phyloP scores from a whole-genome alignment of 1,284 basidiomycete genomes.

The Rhodotorula glutinis region DNA sequence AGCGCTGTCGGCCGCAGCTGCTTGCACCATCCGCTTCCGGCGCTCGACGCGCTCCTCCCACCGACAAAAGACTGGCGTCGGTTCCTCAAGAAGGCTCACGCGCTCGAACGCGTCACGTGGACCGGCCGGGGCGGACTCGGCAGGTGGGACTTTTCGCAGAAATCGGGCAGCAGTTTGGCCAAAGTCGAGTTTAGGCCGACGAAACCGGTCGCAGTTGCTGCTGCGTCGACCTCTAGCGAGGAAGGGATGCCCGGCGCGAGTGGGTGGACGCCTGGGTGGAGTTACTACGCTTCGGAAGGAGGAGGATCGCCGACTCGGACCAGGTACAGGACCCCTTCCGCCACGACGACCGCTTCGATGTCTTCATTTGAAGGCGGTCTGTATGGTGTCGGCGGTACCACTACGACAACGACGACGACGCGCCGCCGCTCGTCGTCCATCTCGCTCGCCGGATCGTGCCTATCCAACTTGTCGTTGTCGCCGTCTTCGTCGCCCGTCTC shows the following conservation, averaged over 20 bases:
- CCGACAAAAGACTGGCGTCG: constrained; percentile 33
- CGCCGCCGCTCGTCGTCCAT: constrained; percentile 1
- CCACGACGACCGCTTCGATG: background rate
- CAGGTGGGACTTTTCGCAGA: constrained; percentile 17
- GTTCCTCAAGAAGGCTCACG: constrained; percentile 34
- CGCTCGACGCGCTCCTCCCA: constrained; percentile 14
- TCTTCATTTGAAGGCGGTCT: no score
- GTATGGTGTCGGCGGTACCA: no score
- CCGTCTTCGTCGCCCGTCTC: background rate
- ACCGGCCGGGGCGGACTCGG: constrained; percentile 33
- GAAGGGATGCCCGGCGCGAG: no score
- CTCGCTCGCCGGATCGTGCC: constrained; percentile 15
- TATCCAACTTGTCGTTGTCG: constrained; percentile 6
- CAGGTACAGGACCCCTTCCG: background rate
- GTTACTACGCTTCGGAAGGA: background rate
- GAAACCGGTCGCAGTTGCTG: background rate
- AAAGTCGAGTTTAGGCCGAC: constrained; percentile 30
- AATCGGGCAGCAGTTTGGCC: constrained; percentile 4
- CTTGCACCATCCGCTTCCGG: background rate
- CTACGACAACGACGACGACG: background rate
- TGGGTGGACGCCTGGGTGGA: background rate
- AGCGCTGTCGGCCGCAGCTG: background rate
- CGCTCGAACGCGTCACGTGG: constrained; percentile 25
- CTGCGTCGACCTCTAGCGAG: no score
- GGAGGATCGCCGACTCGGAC: background rate